Evolutionary conservation across 164 flowering plant genomes (phyloP).

Genomic region (Sextonia rubra): DNA sequence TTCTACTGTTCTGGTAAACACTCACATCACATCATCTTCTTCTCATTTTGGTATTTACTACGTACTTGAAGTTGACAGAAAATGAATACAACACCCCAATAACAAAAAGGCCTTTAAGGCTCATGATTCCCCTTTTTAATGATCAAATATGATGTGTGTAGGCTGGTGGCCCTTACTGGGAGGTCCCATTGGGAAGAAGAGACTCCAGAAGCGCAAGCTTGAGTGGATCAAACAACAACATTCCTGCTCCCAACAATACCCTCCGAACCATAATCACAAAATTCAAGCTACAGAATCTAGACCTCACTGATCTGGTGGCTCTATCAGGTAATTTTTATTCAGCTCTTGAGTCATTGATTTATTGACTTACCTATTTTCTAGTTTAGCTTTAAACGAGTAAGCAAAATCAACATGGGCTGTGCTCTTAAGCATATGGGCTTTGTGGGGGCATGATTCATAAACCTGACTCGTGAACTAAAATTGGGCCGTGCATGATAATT

Average conservation of each 20-base stretch:
- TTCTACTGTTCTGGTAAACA: slow-evolving; percentile 65
- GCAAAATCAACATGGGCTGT: not conserved
- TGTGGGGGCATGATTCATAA: not conserved
- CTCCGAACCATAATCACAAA: slow-evolving; percentile 82
- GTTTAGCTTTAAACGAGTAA: not conserved
- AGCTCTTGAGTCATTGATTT: not conserved
- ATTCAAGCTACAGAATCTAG: slow-evolving; percentile 69
- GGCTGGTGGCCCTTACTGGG: slow-evolving; percentile 94
- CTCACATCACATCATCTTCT: not conserved
- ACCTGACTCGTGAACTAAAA: not conserved
- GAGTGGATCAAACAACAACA: slow-evolving; percentile 90
- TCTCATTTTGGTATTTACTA: not conserved
- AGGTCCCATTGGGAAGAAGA: slow-evolving; percentile 91
- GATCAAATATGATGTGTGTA: slow-evolving; percentile 13
- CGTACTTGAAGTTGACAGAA: not conserved
- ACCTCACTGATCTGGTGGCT: slow-evolving; percentile 78
- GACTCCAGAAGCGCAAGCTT: slow-evolving; percentile 84
- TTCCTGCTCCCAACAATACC: slow-evolving; percentile 97
- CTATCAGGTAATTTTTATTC: slow-evolving; percentile 57
- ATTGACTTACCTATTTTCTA: not conserved
- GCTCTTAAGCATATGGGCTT: not conserved
- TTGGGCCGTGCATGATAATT: not conserved
- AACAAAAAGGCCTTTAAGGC: not conserved
- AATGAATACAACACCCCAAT: not conserved
- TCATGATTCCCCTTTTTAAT: too few species aligned